A percentile compares a stretch with the other conserved stretches of the same genome.
Conservation (phyloP, 805 yeast species). For the Kodamaea neixiangensis region DNA sequence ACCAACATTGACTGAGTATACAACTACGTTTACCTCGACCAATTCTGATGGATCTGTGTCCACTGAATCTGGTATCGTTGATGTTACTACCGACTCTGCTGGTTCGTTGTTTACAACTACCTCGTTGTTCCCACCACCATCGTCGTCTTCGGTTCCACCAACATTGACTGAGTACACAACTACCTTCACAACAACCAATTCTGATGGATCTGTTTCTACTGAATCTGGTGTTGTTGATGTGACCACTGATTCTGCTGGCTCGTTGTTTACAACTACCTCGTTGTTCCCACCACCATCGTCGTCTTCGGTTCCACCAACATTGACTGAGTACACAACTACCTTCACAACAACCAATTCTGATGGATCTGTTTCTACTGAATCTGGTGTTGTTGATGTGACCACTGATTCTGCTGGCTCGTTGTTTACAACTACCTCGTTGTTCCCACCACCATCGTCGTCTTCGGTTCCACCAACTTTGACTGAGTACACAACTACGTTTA, state of each 20-base stretch:
- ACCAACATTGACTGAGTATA: constrained; percentile 2
- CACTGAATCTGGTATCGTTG: constrained; percentile 3
- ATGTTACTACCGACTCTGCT: constrained; percentile 18
- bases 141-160: not conserved
- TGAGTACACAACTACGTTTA: constrained; percentile 2
- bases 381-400: constrained; percentile 19
- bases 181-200: constrained; percentile 16
- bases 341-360: constrained; percentile 8
- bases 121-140: constrained; percentile 6
- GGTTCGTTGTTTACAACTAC: constrained; percentile 17
- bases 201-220: constrained; percentile 17
- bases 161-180: constrained; percentile 18
- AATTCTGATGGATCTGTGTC: constrained; percentile 2
- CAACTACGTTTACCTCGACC: constrained; percentile 3
- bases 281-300: not conserved
- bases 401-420: constrained; percentile 19
- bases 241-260: constrained; percentile 18
- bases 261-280: constrained; percentile 15
- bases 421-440: constrained; percentile 17
- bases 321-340: constrained; percentile 11
- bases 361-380: constrained; percentile 10
- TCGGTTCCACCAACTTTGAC: not conserved
- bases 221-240: constrained; percentile 21
- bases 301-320: not conserved
- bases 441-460: not conserved